Base-by-base conservation (phyloP, 768 basidiomycete species). In the Psilocybe azurescens region DNA sequence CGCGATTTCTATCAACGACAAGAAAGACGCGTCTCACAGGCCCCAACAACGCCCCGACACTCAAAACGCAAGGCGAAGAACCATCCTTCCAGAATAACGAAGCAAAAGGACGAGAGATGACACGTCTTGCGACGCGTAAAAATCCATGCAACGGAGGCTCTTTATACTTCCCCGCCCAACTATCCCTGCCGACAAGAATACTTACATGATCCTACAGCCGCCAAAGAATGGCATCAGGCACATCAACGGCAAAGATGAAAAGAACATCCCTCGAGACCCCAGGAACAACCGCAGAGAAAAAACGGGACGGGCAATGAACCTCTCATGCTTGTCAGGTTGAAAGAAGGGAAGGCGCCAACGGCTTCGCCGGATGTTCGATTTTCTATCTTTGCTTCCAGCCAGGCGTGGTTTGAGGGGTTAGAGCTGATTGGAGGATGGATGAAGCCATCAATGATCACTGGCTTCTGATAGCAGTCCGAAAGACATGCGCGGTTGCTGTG, bases 211-310 rank as follows among this genome's bases (percentile, higher is more conserved):
- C 18, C 52, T 51, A 53, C 54, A 56, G 28, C 55, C 50, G 55
- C 49, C 38, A 50, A 62, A 49, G 32, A 49, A 49, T 58, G 56
- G 53, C 55, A 52, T 55, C 61, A 67, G 66, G 66, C 66, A 67
- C 66, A 66, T 63, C 56, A 63, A 33, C 32, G 53, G 24, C 24
- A 28, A 24, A 53, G 60, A 59, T 67, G 62, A 54, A 49, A 53
- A 64, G 59, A 59, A 53, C 18, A 38, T 20, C 62, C 63, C 55
- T 62, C 64, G 61, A 60, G 56, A 65, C 63, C 60, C 60, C 63
- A 67, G 66, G 66, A 62, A 67, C 66, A 57, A 39, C 48, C 18
- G 50, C 60, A 64, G 28, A n/a, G 38, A 54, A 18, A 53, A 56
- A 16, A 39, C 51, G 33, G 46, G 39, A 55, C 47, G 38, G 49